phyloP scores from a whole-genome alignment of 495 filamentous ascomycete genomes.

The Talaromyces borbonicus region DNA sequence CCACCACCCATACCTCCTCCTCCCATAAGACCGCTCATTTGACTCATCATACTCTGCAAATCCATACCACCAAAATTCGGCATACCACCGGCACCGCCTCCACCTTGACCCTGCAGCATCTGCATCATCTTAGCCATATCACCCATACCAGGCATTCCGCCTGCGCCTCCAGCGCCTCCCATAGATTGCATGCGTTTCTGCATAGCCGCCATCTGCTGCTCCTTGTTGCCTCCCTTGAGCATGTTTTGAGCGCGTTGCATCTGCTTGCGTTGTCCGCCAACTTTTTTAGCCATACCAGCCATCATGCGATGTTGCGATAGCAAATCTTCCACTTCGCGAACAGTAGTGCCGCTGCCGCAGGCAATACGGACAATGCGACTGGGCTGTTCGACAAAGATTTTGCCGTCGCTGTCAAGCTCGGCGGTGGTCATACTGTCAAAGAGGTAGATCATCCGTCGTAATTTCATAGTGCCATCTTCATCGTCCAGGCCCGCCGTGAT shows the following conservation, averaged over 20 bases:
- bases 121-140: slow-evolving; percentile 81
- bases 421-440: slow-evolving; percentile 96
- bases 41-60: slow-evolving; percentile 76
- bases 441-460: slow-evolving; percentile 98
- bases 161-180: slow-evolving; percentile 54
- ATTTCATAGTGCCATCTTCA: slow-evolving; percentile 82
- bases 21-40: slow-evolving; percentile 63
- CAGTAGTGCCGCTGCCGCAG: slow-evolving; percentile 76
- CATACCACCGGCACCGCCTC: slow-evolving; percentile 26
- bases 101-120: slow-evolving; percentile 47
- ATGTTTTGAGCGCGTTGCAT: slow-evolving; percentile 90
- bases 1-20: slow-evolving; percentile 24
- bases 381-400: slow-evolving; percentile 85
- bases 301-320: slow-evolving; percentile 97
- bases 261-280: slow-evolving; percentile 92
- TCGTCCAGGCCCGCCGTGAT: slow-evolving; percentile 95
- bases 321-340: slow-evolving; percentile 95
- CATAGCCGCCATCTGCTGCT: slow-evolving; percentile 95
- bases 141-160: slow-evolving; percentile 48
- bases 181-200: slow-evolving; percentile 89
- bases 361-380: slow-evolving; percentile 92
- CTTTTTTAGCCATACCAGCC: slow-evolving; percentile 98
- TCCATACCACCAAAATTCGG: slow-evolving; percentile 61
- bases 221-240: slow-evolving; percentile 77
- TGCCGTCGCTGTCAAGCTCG: slow-evolving; percentile 90